Conservation (phyloP, 805 yeast species). For the Nakazawaea anatomiae region DNA sequence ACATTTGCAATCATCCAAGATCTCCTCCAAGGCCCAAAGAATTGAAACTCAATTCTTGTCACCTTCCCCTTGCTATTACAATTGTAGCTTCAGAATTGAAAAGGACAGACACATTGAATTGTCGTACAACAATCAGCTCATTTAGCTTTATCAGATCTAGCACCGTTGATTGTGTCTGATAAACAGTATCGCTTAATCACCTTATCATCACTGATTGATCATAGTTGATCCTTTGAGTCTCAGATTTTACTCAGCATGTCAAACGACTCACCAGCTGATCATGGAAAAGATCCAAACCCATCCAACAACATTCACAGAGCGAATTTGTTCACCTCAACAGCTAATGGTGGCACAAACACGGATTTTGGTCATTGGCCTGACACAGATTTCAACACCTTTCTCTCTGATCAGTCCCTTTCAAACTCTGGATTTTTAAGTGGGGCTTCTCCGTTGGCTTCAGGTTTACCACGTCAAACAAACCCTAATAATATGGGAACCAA, state of each 20-base stretch:
- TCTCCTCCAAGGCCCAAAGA: no score
- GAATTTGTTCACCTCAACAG: neutral
- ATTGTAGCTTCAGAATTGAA: no score
- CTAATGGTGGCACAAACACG: neutral
- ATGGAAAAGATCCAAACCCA: neutral
- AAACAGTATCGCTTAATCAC: no score
- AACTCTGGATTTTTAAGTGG: neutral
- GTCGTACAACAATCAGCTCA: no score
- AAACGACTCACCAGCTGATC: conserved; percentile 1
- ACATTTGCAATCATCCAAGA: no score
- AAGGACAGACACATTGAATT: no score
- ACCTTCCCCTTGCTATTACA: no score
- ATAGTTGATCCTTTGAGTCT: neutral
- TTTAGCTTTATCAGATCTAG: no score
- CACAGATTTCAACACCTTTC: conserved; percentile 7
- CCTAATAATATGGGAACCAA: neutral
- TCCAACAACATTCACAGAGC: neutral
- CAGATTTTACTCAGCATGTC: neutral
- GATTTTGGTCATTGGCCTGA: conserved; percentile 10
- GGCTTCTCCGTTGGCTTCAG: neutral
- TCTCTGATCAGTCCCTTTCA: neutral
- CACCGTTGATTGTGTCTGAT: no score
- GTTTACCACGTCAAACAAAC: neutral
- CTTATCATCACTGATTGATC: neutral
- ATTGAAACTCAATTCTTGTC: no score